Evolutionary conservation across 208 protist genomes (phyloP).

Genomic region (Trypanosoma melophagium): DNA sequence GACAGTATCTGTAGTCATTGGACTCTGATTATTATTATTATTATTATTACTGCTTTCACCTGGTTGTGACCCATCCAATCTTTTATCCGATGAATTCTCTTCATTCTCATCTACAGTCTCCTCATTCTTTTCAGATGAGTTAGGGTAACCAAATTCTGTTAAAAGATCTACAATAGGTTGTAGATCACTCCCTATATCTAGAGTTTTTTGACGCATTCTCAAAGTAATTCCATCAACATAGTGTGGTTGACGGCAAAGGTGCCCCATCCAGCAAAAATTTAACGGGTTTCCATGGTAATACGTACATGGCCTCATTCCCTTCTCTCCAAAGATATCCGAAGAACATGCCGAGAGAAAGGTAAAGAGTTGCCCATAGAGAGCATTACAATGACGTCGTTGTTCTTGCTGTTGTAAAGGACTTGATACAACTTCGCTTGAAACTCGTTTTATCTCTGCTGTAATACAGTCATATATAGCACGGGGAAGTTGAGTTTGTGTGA

Average conservation of each 20-base stretch:
- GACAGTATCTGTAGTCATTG: background rate
- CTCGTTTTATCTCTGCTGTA: conserved; percentile 11
- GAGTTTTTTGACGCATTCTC: background rate
- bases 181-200: background rate
- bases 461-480: conserved; percentile 28
- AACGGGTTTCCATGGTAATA: conserved; percentile 23
- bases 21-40: too few species aligned
- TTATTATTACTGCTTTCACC: background rate
- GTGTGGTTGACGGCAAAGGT: conserved; percentile 29
- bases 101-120: background rate
- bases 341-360: conserved; percentile 28
- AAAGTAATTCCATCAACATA: background rate
- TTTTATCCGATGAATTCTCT: background rate
- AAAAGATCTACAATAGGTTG: conserved; percentile 1
- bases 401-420: conserved; percentile 6
- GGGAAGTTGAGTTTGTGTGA: conserved; percentile 32
- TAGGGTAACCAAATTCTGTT: conserved; percentile 11
- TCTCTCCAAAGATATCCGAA: conserved; percentile 9
- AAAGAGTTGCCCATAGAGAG: conserved; percentile 31
- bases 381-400: conserved; percentile 6
- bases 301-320: conserved; percentile 16
- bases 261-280: conserved; percentile 36
- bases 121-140: background rate
- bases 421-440: conserved; percentile 1
- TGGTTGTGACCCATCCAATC: background rate